Percentiles rank a stretch among this genome's conserved stretches.
Evolutionary conservation across 257 asterid genomes (phyloP).

Genomic region (Ajuga chamaepitys): DNA sequence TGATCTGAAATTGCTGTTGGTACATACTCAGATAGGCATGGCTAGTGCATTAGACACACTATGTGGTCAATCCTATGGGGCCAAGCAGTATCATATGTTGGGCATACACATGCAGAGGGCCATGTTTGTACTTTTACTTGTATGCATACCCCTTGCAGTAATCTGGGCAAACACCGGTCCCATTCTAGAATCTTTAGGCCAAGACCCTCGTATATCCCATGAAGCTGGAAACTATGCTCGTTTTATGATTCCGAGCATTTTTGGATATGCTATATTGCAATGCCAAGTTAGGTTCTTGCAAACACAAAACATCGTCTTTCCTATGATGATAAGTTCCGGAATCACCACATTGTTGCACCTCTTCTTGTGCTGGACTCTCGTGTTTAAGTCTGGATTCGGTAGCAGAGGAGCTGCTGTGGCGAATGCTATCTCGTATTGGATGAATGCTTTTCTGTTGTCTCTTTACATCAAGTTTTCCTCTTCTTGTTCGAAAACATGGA

Average conservation of each 20-base stretch:
- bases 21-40: slow-evolving; percentile 60
- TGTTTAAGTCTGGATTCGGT: slow-evolving; percentile 58
- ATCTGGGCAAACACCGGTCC: slow-evolving; percentile 67
- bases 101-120: slow-evolving; percentile 89
- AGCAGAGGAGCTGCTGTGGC: slow-evolving; percentile 73
- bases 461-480: slow-evolving; percentile 54
- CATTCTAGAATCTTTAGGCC: slow-evolving; percentile 59
- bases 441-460: slow-evolving; percentile 38
- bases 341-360: slow-evolving; percentile 47
- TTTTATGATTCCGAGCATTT: slow-evolving; percentile 59
- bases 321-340: slow-evolving; percentile 77
- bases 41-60: slow-evolving; percentile 82
- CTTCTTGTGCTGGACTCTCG: slow-evolving; percentile 56
- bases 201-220: slow-evolving; percentile 53
- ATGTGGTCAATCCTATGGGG: slow-evolving; percentile 81
- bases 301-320: slow-evolving; percentile 64
- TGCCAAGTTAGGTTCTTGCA: slow-evolving; percentile 79
- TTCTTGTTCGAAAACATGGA: slow-evolving; percentile 60
- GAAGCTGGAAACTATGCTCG: slow-evolving; percentile 69
- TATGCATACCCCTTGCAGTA: slow-evolving; percentile 54
- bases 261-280: slow-evolving; percentile 58
- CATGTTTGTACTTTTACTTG: slow-evolving; percentile 46
- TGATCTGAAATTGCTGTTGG: not conserved
- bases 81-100: slow-evolving; percentile 71
- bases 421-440: slow-evolving; percentile 57